phyloP scores from a whole-genome alignment of 306 rosid species.

The Cucurbita argyrosperma region DNA sequence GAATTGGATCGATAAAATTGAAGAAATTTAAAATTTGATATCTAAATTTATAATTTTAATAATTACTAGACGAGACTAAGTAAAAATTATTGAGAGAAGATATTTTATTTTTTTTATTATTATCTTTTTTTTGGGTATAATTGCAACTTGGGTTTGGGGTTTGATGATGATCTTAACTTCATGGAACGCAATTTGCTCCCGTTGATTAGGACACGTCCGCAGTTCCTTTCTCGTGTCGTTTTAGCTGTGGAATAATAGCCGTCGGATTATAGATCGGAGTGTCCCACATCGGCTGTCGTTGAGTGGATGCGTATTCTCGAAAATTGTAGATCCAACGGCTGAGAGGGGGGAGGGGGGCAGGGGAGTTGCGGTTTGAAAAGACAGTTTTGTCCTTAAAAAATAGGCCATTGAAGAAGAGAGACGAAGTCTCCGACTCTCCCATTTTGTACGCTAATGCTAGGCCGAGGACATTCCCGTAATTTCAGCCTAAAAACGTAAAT shows the following conservation, averaged over 20 bases:
- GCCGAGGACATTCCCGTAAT: conserved; percentile 40
- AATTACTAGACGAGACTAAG: too few species aligned
- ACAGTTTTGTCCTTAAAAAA: conserved; percentile 19
- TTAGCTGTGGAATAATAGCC: background rate
- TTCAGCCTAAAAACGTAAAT: background rate
- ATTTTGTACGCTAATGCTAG: conserved; percentile 27
- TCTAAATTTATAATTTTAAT: too few species aligned
- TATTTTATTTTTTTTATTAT: too few species aligned
- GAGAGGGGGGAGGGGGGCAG: background rate
- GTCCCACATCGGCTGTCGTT: background rate
- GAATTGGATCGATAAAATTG: too few species aligned
- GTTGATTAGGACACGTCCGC: background rate
- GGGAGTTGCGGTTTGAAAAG: background rate
- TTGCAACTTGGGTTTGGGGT: background rate
- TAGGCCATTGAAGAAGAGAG: background rate
- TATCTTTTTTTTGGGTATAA: background rate
- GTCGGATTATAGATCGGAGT: background rate
- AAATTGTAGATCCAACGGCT: conserved; percentile 3
- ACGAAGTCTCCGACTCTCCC: background rate
- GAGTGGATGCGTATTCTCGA: background rate
- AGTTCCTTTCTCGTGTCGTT: background rate
- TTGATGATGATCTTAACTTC: background rate
- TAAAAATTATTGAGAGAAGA: too few species aligned
- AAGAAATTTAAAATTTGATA: too few species aligned
- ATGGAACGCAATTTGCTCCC: background rate